Conservation (phyloP, 305 asterid species). For the Plantago lanceolata region DNA sequence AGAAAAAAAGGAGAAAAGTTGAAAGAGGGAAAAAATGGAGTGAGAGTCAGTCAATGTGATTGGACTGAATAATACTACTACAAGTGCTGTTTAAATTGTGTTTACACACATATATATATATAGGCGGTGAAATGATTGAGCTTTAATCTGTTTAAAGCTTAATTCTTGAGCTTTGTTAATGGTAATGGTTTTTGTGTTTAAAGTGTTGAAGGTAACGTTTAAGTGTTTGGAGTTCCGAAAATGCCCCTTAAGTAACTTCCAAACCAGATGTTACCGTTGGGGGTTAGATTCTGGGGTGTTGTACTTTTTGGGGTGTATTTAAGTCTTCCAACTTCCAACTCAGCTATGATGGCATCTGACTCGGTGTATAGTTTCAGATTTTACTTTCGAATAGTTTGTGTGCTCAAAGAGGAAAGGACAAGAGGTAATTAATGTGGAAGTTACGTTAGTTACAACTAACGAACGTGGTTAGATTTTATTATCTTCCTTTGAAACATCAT, state of each 20-base stretch:
- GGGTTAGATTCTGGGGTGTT: constrained; percentile 23
- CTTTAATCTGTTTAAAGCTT: constrained; percentile 15
- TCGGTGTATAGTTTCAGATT: background rate
- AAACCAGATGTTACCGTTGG: constrained; percentile 49
- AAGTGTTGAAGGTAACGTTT: constrained; percentile 51
- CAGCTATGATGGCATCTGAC: background rate
- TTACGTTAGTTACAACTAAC: too few species aligned
- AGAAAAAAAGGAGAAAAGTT: constrained; percentile 34
- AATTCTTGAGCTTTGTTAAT: constrained; percentile 24
- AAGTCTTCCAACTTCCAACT: background rate
- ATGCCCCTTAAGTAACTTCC: constrained; percentile 56
- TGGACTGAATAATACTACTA: constrained; percentile 27
- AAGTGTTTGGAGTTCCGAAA: constrained; percentile 31
- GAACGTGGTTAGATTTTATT: too few species aligned
- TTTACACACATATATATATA: constrained; percentile 19
- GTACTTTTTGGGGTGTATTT: constrained; percentile 17
- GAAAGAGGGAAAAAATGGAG: constrained; percentile 35
- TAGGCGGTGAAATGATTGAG: constrained; percentile 30
- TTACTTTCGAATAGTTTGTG: background rate
- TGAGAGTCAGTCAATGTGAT: constrained; percentile 49
- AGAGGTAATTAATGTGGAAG: too few species aligned
- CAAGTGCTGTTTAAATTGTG: too few species aligned
- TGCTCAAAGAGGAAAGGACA: too few species aligned
- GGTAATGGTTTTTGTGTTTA: constrained; percentile 1
- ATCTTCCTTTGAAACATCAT: too few species aligned